These are phyloP conservation scores for Berkeleyomyces basicola DNA, from an alignment of 2,329 filamentous ascomycete species.

Conservation along the genomic window DNA sequence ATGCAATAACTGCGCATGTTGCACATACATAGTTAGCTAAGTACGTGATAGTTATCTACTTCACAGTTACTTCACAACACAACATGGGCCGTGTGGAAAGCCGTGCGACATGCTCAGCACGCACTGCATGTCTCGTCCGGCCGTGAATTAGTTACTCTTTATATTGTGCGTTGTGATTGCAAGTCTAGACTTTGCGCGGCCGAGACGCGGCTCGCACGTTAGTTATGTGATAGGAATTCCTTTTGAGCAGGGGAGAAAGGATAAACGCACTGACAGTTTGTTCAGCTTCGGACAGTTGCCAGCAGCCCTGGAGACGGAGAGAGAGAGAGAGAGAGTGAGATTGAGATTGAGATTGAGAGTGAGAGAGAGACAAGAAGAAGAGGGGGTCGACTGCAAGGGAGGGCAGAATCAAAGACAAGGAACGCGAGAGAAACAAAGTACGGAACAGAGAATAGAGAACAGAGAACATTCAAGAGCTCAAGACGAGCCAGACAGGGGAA, in stretches of 20 bases:
- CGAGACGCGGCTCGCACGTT: not conserved
- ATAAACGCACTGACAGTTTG: not conserved
- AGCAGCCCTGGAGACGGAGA: not conserved
- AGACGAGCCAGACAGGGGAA: not conserved
- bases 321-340: not conserved
- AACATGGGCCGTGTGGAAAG: too few species aligned
- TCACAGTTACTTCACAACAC: too few species aligned
- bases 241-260: not conserved
- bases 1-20: too few species aligned
- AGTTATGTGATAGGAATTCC: not conserved
- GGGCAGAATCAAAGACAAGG: not conserved
- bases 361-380: not conserved
- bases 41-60: too few species aligned
- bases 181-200: not conserved
- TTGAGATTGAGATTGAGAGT: not conserved
- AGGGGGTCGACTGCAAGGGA: not conserved
- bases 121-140: too few species aligned
- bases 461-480: not conserved
- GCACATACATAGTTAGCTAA: too few species aligned
- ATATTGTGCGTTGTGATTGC: too few species aligned
- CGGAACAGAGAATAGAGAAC: not conserved
- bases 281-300: not conserved
- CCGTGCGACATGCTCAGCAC: too few species aligned
- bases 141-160: too few species aligned
- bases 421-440: not conserved